Percentiles rank a stretch among this genome's conserved stretches.
Evolutionary conservation across 129 eudicot genomes (phyloP).

Genomic region (sunflower (Helianthus annuus)): HanXRQr2.0-SUNRISE NC_035440.2:59097931-59098430

Average conservation of each 20-base stretch:
- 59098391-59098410: too few species aligned
- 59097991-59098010: slow-evolving; percentile 17
- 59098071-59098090: slow-evolving; percentile 69
- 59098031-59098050: slow-evolving; percentile 10
- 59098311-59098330: too few species aligned
- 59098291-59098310: too few species aligned
- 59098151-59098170: not conserved
- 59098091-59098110: slow-evolving; percentile 40
- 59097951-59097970: not conserved
- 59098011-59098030: slow-evolving; percentile 33
- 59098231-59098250: too few species aligned
- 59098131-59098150: not conserved
- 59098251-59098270: too few species aligned
- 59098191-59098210: not conserved
- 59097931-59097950: slow-evolving; percentile 64
- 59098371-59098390: too few species aligned
- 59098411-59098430: too few species aligned
- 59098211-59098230: too few species aligned
- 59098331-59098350: too few species aligned
- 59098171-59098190: not conserved
- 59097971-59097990: slow-evolving; percentile 7
- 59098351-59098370: too few species aligned
- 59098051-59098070: slow-evolving; percentile 52
- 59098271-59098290: too few species aligned
- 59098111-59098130: slow-evolving; percentile 27